These are phyloP conservation scores for Penicillium capsulatum DNA, from an alignment of 2,329 filamentous ascomycete species.

Conservation along the genomic window DNA sequence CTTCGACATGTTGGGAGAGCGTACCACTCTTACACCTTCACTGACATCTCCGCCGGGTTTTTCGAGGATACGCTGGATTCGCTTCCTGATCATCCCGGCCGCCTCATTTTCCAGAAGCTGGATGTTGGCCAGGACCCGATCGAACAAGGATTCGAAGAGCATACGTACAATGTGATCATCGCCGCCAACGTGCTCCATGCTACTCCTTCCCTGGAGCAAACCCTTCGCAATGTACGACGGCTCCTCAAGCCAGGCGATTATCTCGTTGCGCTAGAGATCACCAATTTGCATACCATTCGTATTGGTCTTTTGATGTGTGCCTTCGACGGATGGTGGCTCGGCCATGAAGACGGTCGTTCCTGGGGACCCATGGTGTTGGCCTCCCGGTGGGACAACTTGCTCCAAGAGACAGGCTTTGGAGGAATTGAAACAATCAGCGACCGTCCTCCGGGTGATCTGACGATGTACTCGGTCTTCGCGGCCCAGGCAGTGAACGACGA, in stretches of 20 bases:
- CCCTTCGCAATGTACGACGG: constrained; percentile 27
- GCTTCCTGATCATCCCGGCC: constrained; percentile 21
- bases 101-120: constrained; percentile 30
- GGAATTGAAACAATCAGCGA: constrained; percentile 2
- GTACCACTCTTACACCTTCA: constrained; percentile 43
- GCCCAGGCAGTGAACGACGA: constrained; percentile 26
- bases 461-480: constrained; percentile 14
- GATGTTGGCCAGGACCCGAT: constrained; percentile 31
- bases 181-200: constrained; percentile 42
- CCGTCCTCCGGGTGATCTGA: neutral
- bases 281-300: neutral
- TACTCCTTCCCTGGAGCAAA: constrained; percentile 24
- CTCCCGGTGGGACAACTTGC: constrained; percentile 1
- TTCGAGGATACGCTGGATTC: constrained; percentile 35
- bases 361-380: neutral
- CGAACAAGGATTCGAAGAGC: constrained; percentile 33
- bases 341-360: neutral
- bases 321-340: constrained; percentile 4
- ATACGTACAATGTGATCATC: constrained; percentile 36
- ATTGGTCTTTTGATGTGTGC: neutral
- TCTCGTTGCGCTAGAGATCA: constrained; percentile 40
- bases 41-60: constrained; percentile 44
- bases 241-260: constrained; percentile 46
- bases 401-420: constrained; percentile 2
- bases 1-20: constrained; percentile 24